These are phyloP conservation scores for Codiaeum variegatum DNA, from an alignment of 441 rosid genomes.

Conservation along the genomic window DNA sequence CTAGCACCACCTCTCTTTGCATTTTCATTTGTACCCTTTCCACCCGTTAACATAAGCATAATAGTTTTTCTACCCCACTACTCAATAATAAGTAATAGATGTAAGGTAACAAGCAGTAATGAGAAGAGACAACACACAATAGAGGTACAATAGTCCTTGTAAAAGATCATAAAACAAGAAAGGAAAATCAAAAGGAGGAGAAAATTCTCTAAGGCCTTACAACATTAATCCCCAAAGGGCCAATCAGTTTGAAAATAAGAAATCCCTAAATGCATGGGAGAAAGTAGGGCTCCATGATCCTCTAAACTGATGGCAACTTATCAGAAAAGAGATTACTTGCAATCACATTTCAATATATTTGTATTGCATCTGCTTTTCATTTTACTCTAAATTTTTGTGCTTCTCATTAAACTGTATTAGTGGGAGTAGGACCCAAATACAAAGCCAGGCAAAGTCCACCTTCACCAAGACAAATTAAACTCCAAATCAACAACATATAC, in stretches of 20 bases:
- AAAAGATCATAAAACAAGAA: not conserved
- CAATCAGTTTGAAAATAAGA: not conserved
- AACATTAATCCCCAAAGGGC: not conserved
- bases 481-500: not conserved
- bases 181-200: not conserved
- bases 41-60: not conserved
- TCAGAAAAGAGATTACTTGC: not conserved
- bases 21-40: not conserved
- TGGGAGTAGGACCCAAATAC: not conserved
- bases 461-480: slow-evolving; percentile 4
- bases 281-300: not conserved
- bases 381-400: not conserved
- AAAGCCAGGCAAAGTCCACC: not conserved
- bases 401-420: not conserved
- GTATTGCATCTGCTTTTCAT: not conserved
- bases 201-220: not conserved
- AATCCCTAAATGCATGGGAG: not conserved
- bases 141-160: not conserved
- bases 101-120: not conserved
- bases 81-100: not conserved
- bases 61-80: not conserved
- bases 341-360: not conserved
- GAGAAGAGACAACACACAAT: not conserved
- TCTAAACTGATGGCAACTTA: not conserved
- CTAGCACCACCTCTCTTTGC: not conserved